Conservation (phyloP, 331 rosid genomes). For the Saraca asoca region DNA sequence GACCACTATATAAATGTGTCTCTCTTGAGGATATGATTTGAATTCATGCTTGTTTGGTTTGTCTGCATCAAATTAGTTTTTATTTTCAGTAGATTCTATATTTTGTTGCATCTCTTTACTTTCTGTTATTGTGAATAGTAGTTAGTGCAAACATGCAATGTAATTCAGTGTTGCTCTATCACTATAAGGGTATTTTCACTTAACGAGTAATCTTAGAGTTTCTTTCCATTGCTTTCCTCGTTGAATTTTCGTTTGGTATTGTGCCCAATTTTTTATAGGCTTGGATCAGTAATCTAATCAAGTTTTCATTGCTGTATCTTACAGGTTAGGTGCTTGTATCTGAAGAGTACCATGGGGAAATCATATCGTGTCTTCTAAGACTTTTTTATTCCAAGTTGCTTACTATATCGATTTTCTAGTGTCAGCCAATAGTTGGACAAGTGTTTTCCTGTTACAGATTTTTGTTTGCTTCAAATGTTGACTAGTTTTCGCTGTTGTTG, state of each 20-base stretch:
- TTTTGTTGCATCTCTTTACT: background rate
- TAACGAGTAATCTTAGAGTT: no score
- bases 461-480: background rate
- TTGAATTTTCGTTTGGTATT: no score
- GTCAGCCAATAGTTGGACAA: slow-evolving; percentile 23
- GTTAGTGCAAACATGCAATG: no score
- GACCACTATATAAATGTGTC: background rate
- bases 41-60: no score
- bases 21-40: background rate
- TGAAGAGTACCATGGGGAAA: slow-evolving; percentile 82
- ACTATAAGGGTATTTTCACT: no score
- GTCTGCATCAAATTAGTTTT: no score
- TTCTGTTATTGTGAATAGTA: no score
- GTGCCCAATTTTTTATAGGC: no score
- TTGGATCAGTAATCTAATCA: no score
- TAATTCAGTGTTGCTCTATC: no score
- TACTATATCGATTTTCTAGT: background rate
- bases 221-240: no score
- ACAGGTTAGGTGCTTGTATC: slow-evolving; percentile 74
- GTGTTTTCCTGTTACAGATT: slow-evolving; percentile 3
- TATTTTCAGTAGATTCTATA: no score
- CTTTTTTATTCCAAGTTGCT: background rate
- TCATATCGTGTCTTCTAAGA: slow-evolving; percentile 59
- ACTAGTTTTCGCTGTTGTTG: background rate
- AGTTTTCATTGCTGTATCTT: background rate